Conservation (phyloP, 1,284 basidiomycete species). For the Thelephora terrestris region DNA sequence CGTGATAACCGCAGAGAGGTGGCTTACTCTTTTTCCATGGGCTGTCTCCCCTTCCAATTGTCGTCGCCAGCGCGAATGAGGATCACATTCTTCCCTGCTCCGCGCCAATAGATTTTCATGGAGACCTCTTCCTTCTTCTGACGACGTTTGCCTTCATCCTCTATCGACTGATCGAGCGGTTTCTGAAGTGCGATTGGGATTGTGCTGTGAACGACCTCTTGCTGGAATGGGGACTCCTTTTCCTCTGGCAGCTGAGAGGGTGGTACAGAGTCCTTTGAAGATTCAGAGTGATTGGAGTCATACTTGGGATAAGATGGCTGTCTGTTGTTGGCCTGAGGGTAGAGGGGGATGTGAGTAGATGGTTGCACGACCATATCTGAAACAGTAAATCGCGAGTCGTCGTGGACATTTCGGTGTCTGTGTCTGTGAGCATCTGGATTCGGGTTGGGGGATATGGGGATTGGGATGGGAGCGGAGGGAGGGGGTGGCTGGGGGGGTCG, state of each 20-base stretch:
- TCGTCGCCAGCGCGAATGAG: conserved; percentile 63
- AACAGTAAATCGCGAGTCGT: conserved; percentile 21
- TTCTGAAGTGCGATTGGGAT: conserved; percentile 48
- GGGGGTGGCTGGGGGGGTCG: conserved; percentile 3
- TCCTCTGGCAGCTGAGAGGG: conserved; percentile 17
- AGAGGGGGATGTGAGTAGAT: conserved; percentile 33
- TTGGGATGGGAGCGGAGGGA: conserved; percentile 7
- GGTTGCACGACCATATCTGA: conserved; percentile 29
- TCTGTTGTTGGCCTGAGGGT: conserved; percentile 16
- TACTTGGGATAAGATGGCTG: conserved; percentile 20
- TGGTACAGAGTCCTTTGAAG: conserved; percentile 20
- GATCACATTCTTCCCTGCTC: conserved; percentile 47
- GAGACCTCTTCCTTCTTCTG: conserved; percentile 27
- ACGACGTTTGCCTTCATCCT: conserved; percentile 14
- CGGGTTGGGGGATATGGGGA: conserved; percentile 12
- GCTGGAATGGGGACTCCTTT: conserved; percentile 29
- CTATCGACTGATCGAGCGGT: conserved; percentile 23
- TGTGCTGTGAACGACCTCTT: conserved; percentile 50
- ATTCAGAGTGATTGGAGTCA: conserved; percentile 28
- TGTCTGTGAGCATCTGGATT: conserved; percentile 18
- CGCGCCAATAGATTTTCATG: conserved; percentile 54
- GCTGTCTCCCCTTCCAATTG: conserved; percentile 57
- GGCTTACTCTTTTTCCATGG: conserved; percentile 53
- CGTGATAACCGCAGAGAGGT: conserved; percentile 3
- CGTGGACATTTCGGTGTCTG: conserved; percentile 14